A percentile compares a stretch with the other conserved stretches of the same genome.
Evolutionary conservation across 495 filamentous ascomycete species (phyloP).

Genomic region (Tuber calosporum): DNA sequence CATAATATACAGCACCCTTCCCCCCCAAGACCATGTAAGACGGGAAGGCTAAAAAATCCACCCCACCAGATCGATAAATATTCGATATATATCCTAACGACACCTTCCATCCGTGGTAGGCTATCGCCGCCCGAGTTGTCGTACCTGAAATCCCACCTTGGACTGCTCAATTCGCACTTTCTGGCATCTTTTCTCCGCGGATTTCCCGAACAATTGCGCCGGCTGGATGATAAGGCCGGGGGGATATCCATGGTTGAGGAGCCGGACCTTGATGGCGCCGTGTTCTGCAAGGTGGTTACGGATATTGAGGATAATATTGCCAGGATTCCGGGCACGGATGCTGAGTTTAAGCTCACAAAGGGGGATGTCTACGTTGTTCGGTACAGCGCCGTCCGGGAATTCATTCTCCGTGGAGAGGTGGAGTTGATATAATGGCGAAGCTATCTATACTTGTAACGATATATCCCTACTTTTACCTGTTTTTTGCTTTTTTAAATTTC

Average conservation of each 20-base stretch:
- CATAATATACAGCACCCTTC: neutral
- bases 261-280: conserved; percentile 71
- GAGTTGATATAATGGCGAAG: conserved; percentile 61
- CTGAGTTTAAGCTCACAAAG: conserved; percentile 56
- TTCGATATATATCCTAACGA: conserved; percentile 55
- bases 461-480: conserved; percentile 24
- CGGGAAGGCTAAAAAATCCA: conserved; percentile 33
- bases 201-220: conserved; percentile 68
- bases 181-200: conserved; percentile 67
- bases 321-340: conserved; percentile 50
- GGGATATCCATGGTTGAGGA: conserved; percentile 86
- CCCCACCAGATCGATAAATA: conserved; percentile 58
- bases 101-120: conserved; percentile 45
- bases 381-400: conserved; percentile 70
- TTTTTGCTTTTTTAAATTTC: conserved; percentile 13
- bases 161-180: conserved; percentile 74
- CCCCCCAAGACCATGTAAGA: conserved; percentile 7
- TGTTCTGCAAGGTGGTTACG: conserved; percentile 71
- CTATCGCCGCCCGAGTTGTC: conserved; percentile 66
- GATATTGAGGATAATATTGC: conserved; percentile 49
- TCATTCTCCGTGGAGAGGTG: conserved; percentile 65
- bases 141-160: conserved; percentile 75
- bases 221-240: conserved; percentile 81
- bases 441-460: conserved; percentile 10
- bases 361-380: conserved; percentile 82